Evolutionary conservation across 2,329 filamentous ascomycete genomes (phyloP).

Genomic region (Trichoderma hamatum): DNA sequence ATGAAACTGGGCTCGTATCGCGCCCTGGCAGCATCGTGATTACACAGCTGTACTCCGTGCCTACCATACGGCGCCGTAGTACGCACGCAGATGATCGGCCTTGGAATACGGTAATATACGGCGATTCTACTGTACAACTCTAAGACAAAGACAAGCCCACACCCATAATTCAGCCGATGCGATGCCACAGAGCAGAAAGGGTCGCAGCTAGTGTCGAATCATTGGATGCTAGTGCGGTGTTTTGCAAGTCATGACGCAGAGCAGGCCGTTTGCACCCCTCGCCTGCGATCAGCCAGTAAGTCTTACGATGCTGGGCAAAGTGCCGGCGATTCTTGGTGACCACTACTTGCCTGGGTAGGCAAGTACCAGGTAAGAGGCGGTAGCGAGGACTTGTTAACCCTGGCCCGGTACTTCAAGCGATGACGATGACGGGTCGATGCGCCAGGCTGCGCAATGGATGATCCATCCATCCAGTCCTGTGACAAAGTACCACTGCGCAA

Average conservation of each 20-base stretch:
- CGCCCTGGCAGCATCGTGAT: not conserved
- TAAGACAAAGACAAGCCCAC: not conserved
- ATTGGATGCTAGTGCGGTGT: not conserved
- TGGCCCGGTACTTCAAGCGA: not conserved
- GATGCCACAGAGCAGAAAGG: not conserved
- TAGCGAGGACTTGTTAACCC: not conserved
- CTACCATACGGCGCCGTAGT: not conserved
- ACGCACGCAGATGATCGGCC: not conserved
- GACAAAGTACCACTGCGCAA: not conserved
- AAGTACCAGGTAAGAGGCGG: not conserved
- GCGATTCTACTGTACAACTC: not conserved
- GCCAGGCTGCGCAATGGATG: not conserved
- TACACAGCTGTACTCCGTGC: not conserved
- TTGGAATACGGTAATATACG: not conserved
- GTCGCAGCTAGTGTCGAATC: conserved; percentile 4
- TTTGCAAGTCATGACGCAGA: conserved; percentile 20
- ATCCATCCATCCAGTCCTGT: too few species aligned
- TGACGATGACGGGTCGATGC: not conserved
- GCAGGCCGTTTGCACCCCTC: not conserved
- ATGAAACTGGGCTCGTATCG: not conserved
- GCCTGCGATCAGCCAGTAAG: not conserved
- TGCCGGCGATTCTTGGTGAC: not conserved
- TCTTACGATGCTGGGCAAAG: conserved; percentile 15
- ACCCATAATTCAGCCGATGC: not conserved
- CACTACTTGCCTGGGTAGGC: too few species aligned